Evolutionary conservation across 805 yeast species (phyloP).

Genomic region (Torulaspora maleeae): DNA sequence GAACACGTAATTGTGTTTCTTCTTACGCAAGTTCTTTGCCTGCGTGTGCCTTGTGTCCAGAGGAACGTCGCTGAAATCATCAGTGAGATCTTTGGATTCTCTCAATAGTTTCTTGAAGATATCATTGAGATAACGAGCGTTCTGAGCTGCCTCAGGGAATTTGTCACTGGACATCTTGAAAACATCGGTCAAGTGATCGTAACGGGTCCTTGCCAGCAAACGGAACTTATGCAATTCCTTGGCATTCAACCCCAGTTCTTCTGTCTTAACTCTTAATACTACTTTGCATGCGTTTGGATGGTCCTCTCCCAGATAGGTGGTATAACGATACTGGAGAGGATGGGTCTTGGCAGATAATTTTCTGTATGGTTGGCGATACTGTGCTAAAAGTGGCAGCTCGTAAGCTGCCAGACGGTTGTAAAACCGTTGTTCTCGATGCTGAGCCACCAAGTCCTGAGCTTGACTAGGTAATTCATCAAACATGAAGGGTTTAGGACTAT

Average conservation of each 20-base stretch:
- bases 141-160: conserved; percentile 77
- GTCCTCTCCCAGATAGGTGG: conserved; percentile 67
- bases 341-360: conserved; percentile 42
- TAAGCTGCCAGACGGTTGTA: conserved; percentile 82
- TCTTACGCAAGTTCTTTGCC: conserved; percentile 43
- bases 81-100: conserved; percentile 59
- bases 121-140: conserved; percentile 67
- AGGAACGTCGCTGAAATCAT: conserved; percentile 72
- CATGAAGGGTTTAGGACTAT: conserved; percentile 42
- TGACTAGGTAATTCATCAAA: conserved; percentile 62
- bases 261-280: conserved; percentile 49
- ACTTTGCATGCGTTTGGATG: conserved; percentile 61
- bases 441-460: conserved; percentile 68
- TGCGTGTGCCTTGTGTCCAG: conserved; percentile 67
- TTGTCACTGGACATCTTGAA: conserved; percentile 62
- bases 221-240: conserved; percentile 67
- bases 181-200: conserved; percentile 53
- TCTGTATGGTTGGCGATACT: conserved; percentile 64
- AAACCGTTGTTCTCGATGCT: conserved; percentile 69
- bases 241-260: conserved; percentile 48
- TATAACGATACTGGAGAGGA: conserved; percentile 66
- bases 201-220: conserved; percentile 74
- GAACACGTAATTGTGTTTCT: conserved; percentile 44
- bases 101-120: conserved; percentile 54
- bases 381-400: conserved; percentile 80